These are phyloP conservation scores for Aspergillus egyptiacus DNA, from an alignment of 495 filamentous ascomycete species.

Conservation along the genomic window DNA sequence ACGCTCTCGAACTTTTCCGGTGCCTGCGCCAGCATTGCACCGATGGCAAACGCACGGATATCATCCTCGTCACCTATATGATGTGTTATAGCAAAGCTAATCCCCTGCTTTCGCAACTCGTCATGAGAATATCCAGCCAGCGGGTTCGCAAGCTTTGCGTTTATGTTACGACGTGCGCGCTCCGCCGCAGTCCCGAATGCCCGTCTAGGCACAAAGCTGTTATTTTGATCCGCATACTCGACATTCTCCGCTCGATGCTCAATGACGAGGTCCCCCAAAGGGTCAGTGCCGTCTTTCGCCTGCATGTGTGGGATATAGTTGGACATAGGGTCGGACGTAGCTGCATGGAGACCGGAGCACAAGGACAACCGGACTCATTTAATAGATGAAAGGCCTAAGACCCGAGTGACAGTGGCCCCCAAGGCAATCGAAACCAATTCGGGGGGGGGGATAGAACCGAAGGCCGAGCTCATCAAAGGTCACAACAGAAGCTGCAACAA, in stretches of 20 bases:
- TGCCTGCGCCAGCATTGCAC: slow-evolving; percentile 63
- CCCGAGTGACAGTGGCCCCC: neutral
- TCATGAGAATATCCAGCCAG: slow-evolving; percentile 56
- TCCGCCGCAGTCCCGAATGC: slow-evolving; percentile 40
- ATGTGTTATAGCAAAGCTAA: slow-evolving; percentile 58
- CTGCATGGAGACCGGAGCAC: neutral
- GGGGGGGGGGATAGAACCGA: neutral
- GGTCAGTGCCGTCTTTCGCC: slow-evolving; percentile 12
- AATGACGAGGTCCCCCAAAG: slow-evolving; percentile 6
- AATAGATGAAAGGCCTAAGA: neutral
- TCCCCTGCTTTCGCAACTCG: slow-evolving; percentile 57
- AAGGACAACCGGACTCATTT: neutral
- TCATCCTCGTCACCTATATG: slow-evolving; percentile 56
- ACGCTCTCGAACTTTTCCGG: slow-evolving; percentile 50
- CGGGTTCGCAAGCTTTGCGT: slow-evolving; percentile 64
- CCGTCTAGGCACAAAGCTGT: slow-evolving; percentile 23
- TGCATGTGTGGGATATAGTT: slow-evolving; percentile 3
- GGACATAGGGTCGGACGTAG: neutral
- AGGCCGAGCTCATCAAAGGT: neutral
- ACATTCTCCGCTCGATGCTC: slow-evolving; percentile 13
- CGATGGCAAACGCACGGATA: slow-evolving; percentile 63
- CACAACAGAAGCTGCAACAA: neutral
- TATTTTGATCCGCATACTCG: slow-evolving; percentile 13
- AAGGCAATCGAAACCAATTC: neutral
- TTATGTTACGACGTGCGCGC: slow-evolving; percentile 45